Evolutionary conservation across 2,329 filamentous ascomycete genomes (phyloP).

Genomic region (Colletotrichum sp.): DNA sequence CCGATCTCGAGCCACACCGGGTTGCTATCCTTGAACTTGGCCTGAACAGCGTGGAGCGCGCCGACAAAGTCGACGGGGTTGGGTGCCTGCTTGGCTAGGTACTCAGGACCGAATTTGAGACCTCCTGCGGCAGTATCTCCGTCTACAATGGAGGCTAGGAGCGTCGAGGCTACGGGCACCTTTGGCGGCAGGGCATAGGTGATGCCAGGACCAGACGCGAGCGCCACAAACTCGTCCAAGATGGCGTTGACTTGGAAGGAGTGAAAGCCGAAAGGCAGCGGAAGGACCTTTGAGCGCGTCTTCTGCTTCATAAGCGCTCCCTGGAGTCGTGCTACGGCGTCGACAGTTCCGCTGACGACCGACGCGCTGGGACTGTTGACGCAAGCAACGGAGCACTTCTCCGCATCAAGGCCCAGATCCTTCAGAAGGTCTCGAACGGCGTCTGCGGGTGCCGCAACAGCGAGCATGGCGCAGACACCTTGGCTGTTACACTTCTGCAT

Average conservation of each 20-base stretch:
- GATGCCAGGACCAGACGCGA: slow-evolving; percentile 23
- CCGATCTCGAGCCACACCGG: slow-evolving; percentile 73
- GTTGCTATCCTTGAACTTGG: slow-evolving; percentile 28
- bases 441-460: neutral
- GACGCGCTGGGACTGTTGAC: slow-evolving; percentile 69
- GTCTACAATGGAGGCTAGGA: neutral
- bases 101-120: neutral
- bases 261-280: slow-evolving; percentile 41
- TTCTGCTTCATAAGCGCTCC: neutral
- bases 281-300: slow-evolving; percentile 38
- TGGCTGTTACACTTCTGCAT: neutral
- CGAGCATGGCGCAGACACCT: neutral
- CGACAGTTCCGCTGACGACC: slow-evolving; percentile 57
- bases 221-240: slow-evolving; percentile 52
- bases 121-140: neutral
- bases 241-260: slow-evolving; percentile 43
- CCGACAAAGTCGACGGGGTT: neutral
- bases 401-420: neutral
- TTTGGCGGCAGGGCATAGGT: neutral
- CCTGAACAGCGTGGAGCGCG: slow-evolving; percentile 53
- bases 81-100: neutral
- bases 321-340: neutral
- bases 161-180: neutral
- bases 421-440: neutral
- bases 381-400: slow-evolving; percentile 48